Evolutionary conservation across 2,329 filamentous ascomycete species (phyloP).

Genomic region (Paecilomyces sp.): DNA sequence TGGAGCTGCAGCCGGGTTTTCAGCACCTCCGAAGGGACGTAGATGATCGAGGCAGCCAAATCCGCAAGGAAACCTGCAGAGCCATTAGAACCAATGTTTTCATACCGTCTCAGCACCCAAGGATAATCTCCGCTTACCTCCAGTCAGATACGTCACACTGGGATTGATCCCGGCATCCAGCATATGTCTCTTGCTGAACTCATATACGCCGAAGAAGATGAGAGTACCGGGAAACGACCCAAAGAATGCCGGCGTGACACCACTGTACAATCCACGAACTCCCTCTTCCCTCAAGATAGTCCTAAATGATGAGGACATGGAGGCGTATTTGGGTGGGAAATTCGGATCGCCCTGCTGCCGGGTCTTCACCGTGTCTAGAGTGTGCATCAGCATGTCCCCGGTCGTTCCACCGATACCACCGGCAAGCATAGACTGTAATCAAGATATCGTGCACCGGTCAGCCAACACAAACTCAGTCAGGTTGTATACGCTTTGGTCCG

Average conservation of each 20-base stretch:
- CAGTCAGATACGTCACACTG: slow-evolving; percentile 76
- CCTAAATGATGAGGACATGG: slow-evolving; percentile 81
- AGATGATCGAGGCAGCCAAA: slow-evolving; percentile 82
- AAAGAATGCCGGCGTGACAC: slow-evolving; percentile 83
- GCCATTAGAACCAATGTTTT: slow-evolving; percentile 2
- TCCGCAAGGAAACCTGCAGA: slow-evolving; percentile 78
- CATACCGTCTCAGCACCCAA: slow-evolving; percentile 11
- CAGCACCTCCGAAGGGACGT: slow-evolving; percentile 94
- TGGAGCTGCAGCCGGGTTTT: slow-evolving; percentile 96
- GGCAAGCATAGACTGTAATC: slow-evolving; percentile 77
- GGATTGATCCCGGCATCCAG: slow-evolving; percentile 77
- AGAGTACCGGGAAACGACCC: slow-evolving; percentile 92
- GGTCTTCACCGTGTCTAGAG: slow-evolving; percentile 96
- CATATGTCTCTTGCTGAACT: slow-evolving; percentile 86
- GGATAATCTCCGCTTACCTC: slow-evolving; percentile 49
- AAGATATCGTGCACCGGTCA: slow-evolving; percentile 9
- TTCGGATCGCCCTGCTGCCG: slow-evolving; percentile 94
- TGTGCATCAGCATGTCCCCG: slow-evolving; percentile 98
- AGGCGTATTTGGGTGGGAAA: slow-evolving; percentile 85
- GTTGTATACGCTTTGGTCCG: not conserved
- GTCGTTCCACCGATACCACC: slow-evolving; percentile 88
- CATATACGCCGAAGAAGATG: slow-evolving; percentile 93
- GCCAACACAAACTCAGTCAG: not conserved
- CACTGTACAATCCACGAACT: slow-evolving; percentile 80
- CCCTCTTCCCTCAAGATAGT: slow-evolving; percentile 94